Base-by-base conservation (phyloP, 305 asterid species). In the Fraxinus albicans region DNA sequence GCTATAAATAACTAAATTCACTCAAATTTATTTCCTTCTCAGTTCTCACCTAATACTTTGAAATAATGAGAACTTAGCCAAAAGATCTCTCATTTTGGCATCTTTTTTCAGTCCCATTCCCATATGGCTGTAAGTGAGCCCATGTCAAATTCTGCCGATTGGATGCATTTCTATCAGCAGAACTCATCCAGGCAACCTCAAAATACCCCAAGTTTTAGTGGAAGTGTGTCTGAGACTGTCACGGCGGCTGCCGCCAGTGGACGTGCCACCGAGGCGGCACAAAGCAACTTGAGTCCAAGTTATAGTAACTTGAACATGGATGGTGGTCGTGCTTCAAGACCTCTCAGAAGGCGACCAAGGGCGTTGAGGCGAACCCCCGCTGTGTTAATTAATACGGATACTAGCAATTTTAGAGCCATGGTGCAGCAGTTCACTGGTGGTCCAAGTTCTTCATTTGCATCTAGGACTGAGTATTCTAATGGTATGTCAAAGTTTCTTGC, bases 401-500 rank as follows among this genome's bases (percentile, higher is more conserved):
- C 89, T 0, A 42, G 81, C 21, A 86, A 88, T 35, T 88, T 88
- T 12, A 79, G 89, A 23, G 89, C 89, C 25, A 47, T 88, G 78
- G 91, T 88, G 72, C 91, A 88, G 21, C 88, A 86, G 31, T 82
- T 84, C 34, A 88, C 91, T 0, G 91, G 91, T 27, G 88, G 86
- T 17, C 81, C 75, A 8, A 50, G 7, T 21, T 53, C 47, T 42
- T 76, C 78, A 31, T 21, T 60, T 25, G 53, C 63, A 17, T 72
- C 82, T 1, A 67, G 21, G 31, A 70, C 81, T 19, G 50, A 10
- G 47, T 77, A 31, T 77, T 67, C 73, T 0, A 47, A 53, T 25
- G 73, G 73, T 65, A 65, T 8, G 73, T 65, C 27, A 23, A 21
- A 63, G 33, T 19, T 23, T 63, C 10, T 2, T 1, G 33, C 4